These are phyloP conservation scores for Erucastrum elatum DNA, from an alignment of 345 rosid genomes.

Conservation along the genomic window DNA sequence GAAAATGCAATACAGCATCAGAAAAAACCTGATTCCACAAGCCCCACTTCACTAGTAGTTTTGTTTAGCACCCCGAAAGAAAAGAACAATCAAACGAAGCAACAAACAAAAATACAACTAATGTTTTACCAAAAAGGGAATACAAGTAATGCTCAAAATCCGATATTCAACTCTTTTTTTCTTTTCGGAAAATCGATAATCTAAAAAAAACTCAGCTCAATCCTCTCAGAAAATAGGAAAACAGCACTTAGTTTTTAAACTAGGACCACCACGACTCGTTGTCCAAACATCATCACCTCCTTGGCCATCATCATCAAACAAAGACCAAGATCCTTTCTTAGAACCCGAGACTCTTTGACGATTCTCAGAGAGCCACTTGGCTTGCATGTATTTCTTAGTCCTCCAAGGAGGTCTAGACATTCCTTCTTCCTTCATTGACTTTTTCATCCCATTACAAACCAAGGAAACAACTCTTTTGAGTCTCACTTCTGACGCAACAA, in stretches of 20 bases:
- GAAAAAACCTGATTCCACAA: conserved; percentile 14
- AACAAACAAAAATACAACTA: background rate
- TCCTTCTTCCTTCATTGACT: conserved; percentile 47
- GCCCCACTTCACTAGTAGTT: background rate
- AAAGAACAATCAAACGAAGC: background rate
- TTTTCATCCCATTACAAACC: conserved; percentile 49
- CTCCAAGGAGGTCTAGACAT: conserved; percentile 61
- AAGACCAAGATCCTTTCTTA: conserved; percentile 25
- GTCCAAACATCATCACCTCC: background rate
- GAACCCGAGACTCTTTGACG: conserved; percentile 40
- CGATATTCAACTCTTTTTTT: background rate
- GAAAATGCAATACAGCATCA: conserved; percentile 26
- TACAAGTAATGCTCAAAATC: background rate
- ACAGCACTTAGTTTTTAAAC: conserved; percentile 31
- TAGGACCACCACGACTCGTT: background rate
- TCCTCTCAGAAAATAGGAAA: conserved; percentile 45
- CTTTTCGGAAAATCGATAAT: background rate
- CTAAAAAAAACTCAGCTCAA: background rate
- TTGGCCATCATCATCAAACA: conserved; percentile 14
- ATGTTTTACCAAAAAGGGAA: background rate
- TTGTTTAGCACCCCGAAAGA: background rate
- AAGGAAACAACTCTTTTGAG: conserved; percentile 43
- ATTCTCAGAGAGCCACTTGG: conserved; percentile 58
- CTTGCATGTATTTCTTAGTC: conserved; percentile 49
- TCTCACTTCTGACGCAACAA: conserved; percentile 50